A percentile compares a stretch with the other conserved stretches of the same genome.
phyloP scores from a whole-genome alignment of 257 asterid species.

The Buddleja alternifolia region DNA sequence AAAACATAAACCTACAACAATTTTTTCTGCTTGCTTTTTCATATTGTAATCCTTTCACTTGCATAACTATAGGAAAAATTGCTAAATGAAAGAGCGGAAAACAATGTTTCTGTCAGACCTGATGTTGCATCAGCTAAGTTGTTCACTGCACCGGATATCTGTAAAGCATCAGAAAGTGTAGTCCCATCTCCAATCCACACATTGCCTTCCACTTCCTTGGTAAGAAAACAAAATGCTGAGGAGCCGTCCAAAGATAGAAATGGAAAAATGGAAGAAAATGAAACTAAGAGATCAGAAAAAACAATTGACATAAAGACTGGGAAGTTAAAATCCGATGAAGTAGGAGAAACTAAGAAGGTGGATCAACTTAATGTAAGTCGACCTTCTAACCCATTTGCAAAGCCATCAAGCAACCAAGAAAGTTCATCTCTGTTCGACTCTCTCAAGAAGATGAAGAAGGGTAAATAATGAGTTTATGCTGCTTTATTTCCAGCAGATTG shows the following conservation, averaged over 20 bases:
- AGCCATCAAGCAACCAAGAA: slow-evolving; percentile 59
- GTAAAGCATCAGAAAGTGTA: slow-evolving; percentile 37
- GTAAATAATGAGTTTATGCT: slow-evolving; percentile 30
- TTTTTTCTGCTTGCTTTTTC: background rate
- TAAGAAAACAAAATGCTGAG: slow-evolving; percentile 39
- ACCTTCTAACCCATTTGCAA: slow-evolving; percentile 86
- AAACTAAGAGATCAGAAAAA: slow-evolving; percentile 36
- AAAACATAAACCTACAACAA: too few species aligned
- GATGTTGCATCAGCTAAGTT: slow-evolving; percentile 36
- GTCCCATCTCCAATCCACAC: slow-evolving; percentile 39
- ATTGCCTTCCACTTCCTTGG: slow-evolving; percentile 34
- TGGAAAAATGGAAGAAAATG: slow-evolving; percentile 38
- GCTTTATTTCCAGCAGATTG: slow-evolving; percentile 22
- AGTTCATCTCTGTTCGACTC: slow-evolving; percentile 64
- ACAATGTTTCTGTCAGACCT: slow-evolving; percentile 34
- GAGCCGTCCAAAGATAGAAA: slow-evolving; percentile 40
- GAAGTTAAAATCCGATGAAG: slow-evolving; percentile 26
- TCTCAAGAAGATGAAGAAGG: slow-evolving; percentile 69
- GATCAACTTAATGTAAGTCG: slow-evolving; percentile 40
- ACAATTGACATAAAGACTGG: slow-evolving; percentile 33
- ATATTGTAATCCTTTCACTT: slow-evolving; percentile 16
- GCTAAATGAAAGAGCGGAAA: slow-evolving; percentile 46
- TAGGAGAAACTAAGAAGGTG: slow-evolving; percentile 24
- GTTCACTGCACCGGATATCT: slow-evolving; percentile 41
- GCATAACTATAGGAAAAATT: slow-evolving; percentile 62